Percentiles rank a stretch among this genome's conserved stretches.
phyloP scores from a whole-genome alignment of 768 basidiomycete genomes.

The Strobilomyces confusus region DNA sequence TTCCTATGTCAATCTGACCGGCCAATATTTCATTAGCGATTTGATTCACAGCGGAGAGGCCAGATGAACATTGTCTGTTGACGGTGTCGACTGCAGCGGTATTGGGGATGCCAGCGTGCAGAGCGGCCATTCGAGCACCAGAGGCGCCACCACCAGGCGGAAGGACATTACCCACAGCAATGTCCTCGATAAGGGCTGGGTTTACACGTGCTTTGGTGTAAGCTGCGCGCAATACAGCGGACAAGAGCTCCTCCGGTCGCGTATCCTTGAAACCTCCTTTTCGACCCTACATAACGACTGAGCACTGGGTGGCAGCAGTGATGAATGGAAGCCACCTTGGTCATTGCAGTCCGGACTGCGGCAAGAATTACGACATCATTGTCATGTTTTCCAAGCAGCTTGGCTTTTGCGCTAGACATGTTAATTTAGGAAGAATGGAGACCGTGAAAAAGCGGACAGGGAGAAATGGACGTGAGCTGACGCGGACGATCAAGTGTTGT shows the following conservation, averaged over 20 bases:
- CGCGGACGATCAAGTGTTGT: not conserved
- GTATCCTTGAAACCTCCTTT: conserved; percentile 94
- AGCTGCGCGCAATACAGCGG: conserved; percentile 70
- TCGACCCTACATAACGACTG: conserved; percentile 45
- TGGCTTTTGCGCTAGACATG: conserved; percentile 44
- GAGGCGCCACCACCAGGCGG: conserved; percentile 81
- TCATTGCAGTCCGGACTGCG: conserved; percentile 87
- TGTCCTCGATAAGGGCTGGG: conserved; percentile 79
- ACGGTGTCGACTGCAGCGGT: conserved; percentile 74
- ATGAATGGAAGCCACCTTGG: conserved; percentile 54
- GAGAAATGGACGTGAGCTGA: not conserved
- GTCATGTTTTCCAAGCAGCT: conserved; percentile 65
- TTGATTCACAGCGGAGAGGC: conserved; percentile 75
- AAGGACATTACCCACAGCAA: conserved; percentile 84
- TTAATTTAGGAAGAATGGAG: conserved; percentile 1
- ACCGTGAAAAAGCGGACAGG: not conserved
- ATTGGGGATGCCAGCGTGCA: conserved; percentile 81
- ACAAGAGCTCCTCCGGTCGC: conserved; percentile 75
- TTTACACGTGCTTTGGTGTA: conserved; percentile 66
- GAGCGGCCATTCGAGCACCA: conserved; percentile 81
- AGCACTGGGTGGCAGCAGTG: not conserved
- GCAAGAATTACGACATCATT: conserved; percentile 89
- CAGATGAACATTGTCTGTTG: conserved; percentile 89
- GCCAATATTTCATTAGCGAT: conserved; percentile 76
- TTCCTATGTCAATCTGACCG: conserved; percentile 86